A percentile compares a stretch with the other conserved stretches of the same genome.
Conservation (phyloP, 441 rosid genomes). For the Francoa sonchifolia region DNA sequence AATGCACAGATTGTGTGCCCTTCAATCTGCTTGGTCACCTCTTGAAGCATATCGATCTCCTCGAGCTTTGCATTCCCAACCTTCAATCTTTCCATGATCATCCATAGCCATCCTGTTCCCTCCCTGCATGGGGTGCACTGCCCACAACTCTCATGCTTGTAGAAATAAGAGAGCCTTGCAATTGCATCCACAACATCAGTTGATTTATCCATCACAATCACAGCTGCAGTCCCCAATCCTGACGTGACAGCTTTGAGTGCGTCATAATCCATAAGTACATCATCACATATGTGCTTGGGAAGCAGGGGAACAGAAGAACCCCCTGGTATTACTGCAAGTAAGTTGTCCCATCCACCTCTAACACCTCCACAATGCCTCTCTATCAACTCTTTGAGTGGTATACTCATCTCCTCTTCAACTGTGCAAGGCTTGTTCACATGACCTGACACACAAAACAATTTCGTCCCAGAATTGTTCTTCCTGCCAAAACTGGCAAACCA, state of each 20-base stretch:
- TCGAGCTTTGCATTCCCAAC: constrained; percentile 92
- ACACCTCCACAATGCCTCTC: constrained; percentile 97
- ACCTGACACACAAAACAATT: constrained; percentile 79
- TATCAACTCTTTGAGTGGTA: constrained; percentile 79
- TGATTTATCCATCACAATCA: constrained; percentile 97
- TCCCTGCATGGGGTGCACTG: constrained; percentile 99
- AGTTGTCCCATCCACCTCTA: constrained; percentile 96
- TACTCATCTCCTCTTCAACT: constrained; percentile 97
- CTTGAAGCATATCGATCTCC: constrained; percentile 99
- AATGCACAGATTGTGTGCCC: constrained; percentile 98
- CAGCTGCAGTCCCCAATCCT: constrained; percentile 94
- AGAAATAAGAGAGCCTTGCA: constrained; percentile 96
- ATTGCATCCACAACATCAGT: constrained; percentile 98
- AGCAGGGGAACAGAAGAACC: constrained; percentile 91
- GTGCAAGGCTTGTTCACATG: constrained; percentile 98
- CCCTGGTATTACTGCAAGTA: constrained; percentile 90
- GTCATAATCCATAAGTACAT: constrained; percentile 93
- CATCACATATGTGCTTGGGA: constrained; percentile 78
- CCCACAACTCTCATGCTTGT: constrained; percentile 98
- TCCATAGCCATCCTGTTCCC: constrained; percentile 99
- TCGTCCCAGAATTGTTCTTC: constrained; percentile 89
- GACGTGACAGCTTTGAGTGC: constrained; percentile 96
- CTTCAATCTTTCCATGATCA: constrained; percentile 97
- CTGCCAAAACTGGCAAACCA: constrained; percentile 99
- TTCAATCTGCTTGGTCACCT: constrained; percentile 96